Evolutionary conservation across 306 rosid genomes (phyloP).

Genomic region (Cicer cuneatum): DNA sequence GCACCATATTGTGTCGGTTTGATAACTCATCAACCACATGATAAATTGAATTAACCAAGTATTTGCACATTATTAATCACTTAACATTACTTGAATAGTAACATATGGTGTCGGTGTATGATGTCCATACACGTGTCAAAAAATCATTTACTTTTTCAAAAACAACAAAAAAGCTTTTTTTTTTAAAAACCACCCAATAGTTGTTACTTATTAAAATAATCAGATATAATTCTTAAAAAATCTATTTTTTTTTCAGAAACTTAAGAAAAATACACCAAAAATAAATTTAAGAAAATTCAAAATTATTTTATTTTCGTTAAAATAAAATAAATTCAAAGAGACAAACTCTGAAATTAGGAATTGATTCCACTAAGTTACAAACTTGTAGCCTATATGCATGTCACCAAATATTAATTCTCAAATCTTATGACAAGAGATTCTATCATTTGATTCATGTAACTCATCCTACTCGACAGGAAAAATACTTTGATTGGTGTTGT

Average conservation of each 20-base stretch:
- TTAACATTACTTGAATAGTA: no score
- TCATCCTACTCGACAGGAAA: neutral
- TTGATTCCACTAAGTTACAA: neutral
- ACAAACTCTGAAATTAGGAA: neutral
- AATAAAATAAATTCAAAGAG: neutral
- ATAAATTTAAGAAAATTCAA: neutral
- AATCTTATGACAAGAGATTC: neutral
- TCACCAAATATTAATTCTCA: neutral
- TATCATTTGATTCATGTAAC: conserved; percentile 11
- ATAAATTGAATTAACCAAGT: no score
- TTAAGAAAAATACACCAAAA: neutral
- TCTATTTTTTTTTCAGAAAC: neutral
- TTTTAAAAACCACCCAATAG: neutral
- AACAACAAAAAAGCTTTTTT: no score
- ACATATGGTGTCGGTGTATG: no score
- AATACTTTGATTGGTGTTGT: neutral
- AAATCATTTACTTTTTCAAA: no score
- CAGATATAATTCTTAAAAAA: neutral
- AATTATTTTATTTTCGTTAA: neutral
- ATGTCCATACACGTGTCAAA: no score
- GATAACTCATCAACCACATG: no score
- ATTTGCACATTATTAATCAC: no score
- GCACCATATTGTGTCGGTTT: no score
- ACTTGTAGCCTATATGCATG: neutral
- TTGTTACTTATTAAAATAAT: neutral